Percentiles rank a stretch among this genome's conserved stretches.
Evolutionary conservation across 2,329 filamentous ascomycete genomes (phyloP).

Genomic region (Xylaria hypoxylon): DNA sequence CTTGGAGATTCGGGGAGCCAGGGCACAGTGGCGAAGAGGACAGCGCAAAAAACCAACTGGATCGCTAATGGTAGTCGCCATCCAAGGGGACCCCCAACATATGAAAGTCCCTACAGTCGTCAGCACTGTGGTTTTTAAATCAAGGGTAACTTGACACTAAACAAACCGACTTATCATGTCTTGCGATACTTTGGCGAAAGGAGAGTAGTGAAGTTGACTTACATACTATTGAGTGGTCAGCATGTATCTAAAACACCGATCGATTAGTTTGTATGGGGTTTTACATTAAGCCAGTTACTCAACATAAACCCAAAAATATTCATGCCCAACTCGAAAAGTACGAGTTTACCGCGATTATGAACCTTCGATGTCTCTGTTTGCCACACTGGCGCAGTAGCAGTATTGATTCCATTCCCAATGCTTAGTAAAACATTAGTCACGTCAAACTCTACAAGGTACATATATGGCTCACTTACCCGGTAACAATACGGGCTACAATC

Average conservation of each 20-base stretch:
- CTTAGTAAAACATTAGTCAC: conserved; percentile 43
- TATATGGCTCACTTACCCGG: conserved; percentile 45
- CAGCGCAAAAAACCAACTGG: conserved; percentile 51
- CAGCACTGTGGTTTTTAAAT: background rate
- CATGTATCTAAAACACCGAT: background rate
- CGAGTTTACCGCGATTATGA: conserved; percentile 46
- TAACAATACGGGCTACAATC: conserved; percentile 56
- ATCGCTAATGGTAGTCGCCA: conserved; percentile 57
- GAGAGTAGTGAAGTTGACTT: background rate
- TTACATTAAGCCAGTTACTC: conserved; percentile 37
- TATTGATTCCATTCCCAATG: conserved; percentile 57
- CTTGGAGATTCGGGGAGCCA: conserved; percentile 48
- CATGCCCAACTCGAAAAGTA: conserved; percentile 48
- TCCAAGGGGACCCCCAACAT: conserved; percentile 45
- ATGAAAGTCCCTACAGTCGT: conserved; percentile 43
- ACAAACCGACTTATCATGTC: background rate
- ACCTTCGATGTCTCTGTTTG: conserved; percentile 50
- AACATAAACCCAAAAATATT: conserved; percentile 49
- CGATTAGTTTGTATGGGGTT: background rate
- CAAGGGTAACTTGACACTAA: background rate
- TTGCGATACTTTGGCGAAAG: background rate
- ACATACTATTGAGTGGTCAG: conserved; percentile 25
- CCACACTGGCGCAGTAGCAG: conserved; percentile 49
- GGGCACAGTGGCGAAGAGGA: conserved; percentile 46
- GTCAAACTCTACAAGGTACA: background rate